These are phyloP conservation scores for Petunia hybrid DNA, from an alignment of 305 asterid species.

Conservation along the genomic window DNA sequence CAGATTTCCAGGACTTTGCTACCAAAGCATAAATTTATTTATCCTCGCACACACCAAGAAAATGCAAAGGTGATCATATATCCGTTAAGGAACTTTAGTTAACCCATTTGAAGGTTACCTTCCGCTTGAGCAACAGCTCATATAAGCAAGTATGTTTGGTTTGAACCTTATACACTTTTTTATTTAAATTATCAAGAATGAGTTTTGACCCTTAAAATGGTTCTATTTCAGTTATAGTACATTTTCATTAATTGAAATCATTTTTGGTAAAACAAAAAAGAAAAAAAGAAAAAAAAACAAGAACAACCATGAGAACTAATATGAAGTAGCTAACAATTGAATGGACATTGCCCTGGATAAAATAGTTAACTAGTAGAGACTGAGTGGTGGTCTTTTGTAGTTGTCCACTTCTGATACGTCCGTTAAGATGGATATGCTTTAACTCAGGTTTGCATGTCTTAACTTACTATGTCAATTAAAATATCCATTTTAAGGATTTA, in stretches of 20 bases:
- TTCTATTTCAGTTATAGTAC: background rate
- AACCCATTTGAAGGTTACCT: background rate
- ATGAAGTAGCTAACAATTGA: background rate
- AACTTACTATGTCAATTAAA: slow-evolving; percentile 2
- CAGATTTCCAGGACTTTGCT: too few species aligned
- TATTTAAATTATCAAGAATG: background rate
- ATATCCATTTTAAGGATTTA: background rate
- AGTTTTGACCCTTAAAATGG: background rate
- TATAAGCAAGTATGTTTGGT: background rate
- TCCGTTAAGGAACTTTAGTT: background rate
- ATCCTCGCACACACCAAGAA: too few species aligned
- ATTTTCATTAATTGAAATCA: background rate
- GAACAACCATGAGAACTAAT: background rate
- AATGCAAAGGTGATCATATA: background rate
- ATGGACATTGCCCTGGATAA: background rate
- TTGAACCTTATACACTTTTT: background rate
- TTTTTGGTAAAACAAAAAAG: background rate
- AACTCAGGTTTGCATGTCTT: background rate
- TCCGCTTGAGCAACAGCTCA: background rate
- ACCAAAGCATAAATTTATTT: too few species aligned
- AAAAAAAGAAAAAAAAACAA: background rate
- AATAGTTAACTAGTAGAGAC: background rate
- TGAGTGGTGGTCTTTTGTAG: background rate
- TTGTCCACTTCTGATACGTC: background rate
- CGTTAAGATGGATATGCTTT: slow-evolving; percentile 16